Conservation (phyloP, 495 filamentous ascomycete species). For the Lineolata rhizophorae region DNA sequence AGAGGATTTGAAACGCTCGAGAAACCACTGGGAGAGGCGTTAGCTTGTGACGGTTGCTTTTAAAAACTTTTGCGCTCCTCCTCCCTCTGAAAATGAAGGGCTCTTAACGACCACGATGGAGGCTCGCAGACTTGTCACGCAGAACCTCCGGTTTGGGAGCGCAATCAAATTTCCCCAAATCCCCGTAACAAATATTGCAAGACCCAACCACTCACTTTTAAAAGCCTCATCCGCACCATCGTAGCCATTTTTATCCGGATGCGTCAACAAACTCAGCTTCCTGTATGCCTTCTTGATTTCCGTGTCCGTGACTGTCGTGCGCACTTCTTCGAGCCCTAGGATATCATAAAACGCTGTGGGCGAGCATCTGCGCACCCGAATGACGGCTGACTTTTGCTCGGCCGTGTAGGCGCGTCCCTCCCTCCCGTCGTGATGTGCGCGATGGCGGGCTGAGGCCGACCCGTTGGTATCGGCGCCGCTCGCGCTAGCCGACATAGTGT, state of each 20-base stretch:
- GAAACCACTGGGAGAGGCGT: conserved; percentile 47
- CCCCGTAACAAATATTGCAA: neutral
- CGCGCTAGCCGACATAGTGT: conserved; percentile 55
- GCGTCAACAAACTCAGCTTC: conserved; percentile 69
- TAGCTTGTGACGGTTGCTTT: no score
- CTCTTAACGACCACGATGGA: no score
- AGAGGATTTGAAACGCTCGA: conserved; percentile 79
- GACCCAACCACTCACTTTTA: conserved; percentile 47
- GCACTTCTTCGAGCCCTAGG: conserved; percentile 39
- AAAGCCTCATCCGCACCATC: conserved; percentile 93
- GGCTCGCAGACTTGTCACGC: no score
- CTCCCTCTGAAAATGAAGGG: neutral
- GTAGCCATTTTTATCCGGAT: conserved; percentile 98
- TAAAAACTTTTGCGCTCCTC: no score
- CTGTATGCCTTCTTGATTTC: conserved; percentile 93
- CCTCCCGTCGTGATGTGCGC: conserved; percentile 85
- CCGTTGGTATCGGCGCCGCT: conserved; percentile 41
- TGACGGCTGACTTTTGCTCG: conserved; percentile 76
- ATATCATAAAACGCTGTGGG: conserved; percentile 84
- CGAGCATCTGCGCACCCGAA: conserved; percentile 63
- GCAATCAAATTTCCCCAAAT: no score
- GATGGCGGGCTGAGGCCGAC: conserved; percentile 42
- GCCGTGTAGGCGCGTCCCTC: conserved; percentile 71
- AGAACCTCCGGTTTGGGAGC: no score
- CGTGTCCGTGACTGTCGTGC: conserved; percentile 40